phyloP scores from a whole-genome alignment of 2,329 filamentous ascomycete genomes.

The Stagonosporopsis chrysanthemi region DNA sequence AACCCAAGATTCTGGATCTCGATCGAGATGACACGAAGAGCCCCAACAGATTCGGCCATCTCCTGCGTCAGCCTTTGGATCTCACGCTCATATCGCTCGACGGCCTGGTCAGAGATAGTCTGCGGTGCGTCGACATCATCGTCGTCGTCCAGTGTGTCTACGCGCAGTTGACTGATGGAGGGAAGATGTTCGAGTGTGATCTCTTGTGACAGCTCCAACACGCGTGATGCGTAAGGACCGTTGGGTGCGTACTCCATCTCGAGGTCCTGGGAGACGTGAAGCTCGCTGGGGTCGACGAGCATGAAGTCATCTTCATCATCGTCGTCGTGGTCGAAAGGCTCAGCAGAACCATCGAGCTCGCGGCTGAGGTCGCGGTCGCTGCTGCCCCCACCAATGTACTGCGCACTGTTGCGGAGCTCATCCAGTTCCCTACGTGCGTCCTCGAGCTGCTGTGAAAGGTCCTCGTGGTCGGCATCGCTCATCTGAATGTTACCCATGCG shows the following conservation, averaged over 20 bases:
- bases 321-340: conserved; percentile 31
- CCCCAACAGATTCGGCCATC: conserved; percentile 50
- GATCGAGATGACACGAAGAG: conserved; percentile 53
- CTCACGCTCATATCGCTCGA: conserved; percentile 50
- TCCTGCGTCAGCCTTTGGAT: conserved; percentile 49
- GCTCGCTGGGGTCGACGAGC: conserved; percentile 45
- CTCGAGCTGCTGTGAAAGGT: conserved; percentile 45
- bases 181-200: conserved; percentile 40
- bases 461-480: conserved; percentile 44
- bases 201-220: conserved; percentile 38
- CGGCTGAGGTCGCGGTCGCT: conserved; percentile 33
- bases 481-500: conserved; percentile 51
- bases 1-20: conserved; percentile 55
- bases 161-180: conserved; percentile 34
- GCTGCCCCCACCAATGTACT: conserved; percentile 36
- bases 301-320: conserved; percentile 42
- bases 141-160: conserved; percentile 36
- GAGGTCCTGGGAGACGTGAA: conserved; percentile 40
- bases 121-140: conserved; percentile 32
- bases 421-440: conserved; percentile 47
- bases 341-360: conserved; percentile 27
- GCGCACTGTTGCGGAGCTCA: conserved; percentile 41
- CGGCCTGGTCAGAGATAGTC: conserved; percentile 46
- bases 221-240: conserved; percentile 41
- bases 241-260: conserved; percentile 36